A percentile compares a stretch with the other conserved stretches of the same genome.
Conservation (phyloP, 2,329 filamentous ascomycete genomes). For the Cadophora luteo-olivacea region DNA sequence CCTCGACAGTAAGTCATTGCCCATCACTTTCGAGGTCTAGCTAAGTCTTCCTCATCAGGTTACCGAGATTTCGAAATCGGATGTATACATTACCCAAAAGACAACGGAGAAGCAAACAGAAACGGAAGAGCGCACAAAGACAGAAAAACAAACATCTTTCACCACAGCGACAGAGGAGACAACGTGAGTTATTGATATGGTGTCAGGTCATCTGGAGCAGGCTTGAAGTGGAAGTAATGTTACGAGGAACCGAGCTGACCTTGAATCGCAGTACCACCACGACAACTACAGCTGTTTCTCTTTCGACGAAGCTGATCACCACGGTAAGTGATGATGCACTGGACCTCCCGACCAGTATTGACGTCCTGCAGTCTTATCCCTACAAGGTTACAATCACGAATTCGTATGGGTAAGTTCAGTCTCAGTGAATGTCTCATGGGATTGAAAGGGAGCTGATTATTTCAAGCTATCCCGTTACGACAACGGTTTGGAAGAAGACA, state of each 20-base stretch:
- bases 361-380: conserved; percentile 26
- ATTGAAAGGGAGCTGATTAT: background rate
- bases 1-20: background rate
- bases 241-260: background rate
- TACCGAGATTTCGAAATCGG: background rate
- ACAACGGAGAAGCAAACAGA: conserved; percentile 4
- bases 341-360: background rate
- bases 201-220: background rate
- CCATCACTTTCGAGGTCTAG: background rate
- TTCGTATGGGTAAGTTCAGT: conserved; percentile 25
- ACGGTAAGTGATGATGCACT: conserved; percentile 19
- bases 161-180: conserved; percentile 11
- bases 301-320: conserved; percentile 25
- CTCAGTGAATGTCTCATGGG: background rate
- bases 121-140: conserved; percentile 1
- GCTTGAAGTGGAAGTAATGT: background rate
- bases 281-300: conserved; percentile 21
- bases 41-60: background rate
- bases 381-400: conserved; percentile 32
- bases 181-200: background rate
- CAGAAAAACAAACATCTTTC: background rate
- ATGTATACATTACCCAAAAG: conserved; percentile 4
- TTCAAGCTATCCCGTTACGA: conserved; percentile 29
- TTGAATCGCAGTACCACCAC: background rate
- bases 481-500: conserved; percentile 30